Base-by-base conservation (phyloP, 768 basidiomycete genomes). In the Tricholoma sp. region DNA sequence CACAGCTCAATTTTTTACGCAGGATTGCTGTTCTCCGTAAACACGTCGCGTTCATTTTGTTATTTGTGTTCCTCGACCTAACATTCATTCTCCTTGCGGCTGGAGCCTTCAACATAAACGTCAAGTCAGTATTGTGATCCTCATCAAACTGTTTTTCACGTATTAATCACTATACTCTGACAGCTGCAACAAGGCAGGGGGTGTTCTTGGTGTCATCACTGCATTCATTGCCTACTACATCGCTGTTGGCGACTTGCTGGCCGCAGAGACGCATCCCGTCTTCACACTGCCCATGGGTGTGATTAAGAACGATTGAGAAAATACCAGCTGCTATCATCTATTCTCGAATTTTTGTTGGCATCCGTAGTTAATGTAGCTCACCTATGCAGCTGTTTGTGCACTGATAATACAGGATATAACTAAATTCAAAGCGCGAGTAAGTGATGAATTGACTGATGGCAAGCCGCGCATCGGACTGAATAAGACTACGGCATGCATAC, bases 151-250 rank as follows among this genome's bases (percentile, higher is more conserved):
- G 18, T 34, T 4, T 12, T 28, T 17, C 33, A 13, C 20, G 12
- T 12, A 18, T n/a, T n/a, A 28, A 52, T 56, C 55, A 32, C 59
- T 15, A 20, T 5, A 31, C 44, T 47, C 49, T 37, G 56, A 9
- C 55, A 75, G 77, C 11, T 42, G 68, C 6, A 67, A 65, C 33
- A 78, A 76, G 55, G 76, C 74, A 12, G 80, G 78, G 1, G 80
- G 80, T 45, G 69, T 63, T 10, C 57, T 78, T 10, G 80, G 80
- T 24, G 70, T 75, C 53, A 65, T 79, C 53, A 77, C 76, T 10
- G 77, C 76, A 0, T 70, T 79, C 53, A 65, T 80, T 49, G 80
- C 79, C 5, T 81, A 75, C 66, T 79, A 80, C 57, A 71, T 76
- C 42, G 80, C 76, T 31, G 59, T 80, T 37, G 68, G 71, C 47